Evolutionary conservation across 1,139 yeast genomes (phyloP).

Genomic region (Geotrichum aggregatum): DNA sequence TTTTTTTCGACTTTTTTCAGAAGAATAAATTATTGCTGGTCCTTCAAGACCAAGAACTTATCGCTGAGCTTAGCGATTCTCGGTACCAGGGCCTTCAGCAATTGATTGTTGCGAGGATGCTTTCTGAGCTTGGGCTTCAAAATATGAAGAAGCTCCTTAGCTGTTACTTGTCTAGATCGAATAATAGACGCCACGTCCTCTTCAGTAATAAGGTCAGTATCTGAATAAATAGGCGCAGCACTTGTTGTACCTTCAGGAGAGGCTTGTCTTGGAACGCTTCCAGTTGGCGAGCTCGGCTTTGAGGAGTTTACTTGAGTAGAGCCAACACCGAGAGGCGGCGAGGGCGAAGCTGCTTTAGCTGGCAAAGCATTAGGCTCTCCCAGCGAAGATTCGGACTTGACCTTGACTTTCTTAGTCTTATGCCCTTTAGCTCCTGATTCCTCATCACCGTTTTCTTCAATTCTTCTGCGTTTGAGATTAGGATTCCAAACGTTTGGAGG

Average conservation of each 20-base stretch:
- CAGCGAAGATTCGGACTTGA: slow-evolving; percentile 14
- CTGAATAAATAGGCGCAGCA: slow-evolving; percentile 20
- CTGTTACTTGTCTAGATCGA: slow-evolving; percentile 57
- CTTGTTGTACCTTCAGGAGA: slow-evolving; percentile 4
- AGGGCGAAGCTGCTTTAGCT: slow-evolving; percentile 25
- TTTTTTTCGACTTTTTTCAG: too few species aligned
- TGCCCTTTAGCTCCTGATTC: slow-evolving; percentile 23
- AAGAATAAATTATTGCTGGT: neutral
- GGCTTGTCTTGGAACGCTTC: slow-evolving; percentile 25
- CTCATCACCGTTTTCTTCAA: slow-evolving; percentile 26
- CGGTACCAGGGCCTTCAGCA: slow-evolving; percentile 64
- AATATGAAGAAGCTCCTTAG: slow-evolving; percentile 59
- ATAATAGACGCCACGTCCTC: slow-evolving; percentile 68
- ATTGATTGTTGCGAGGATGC: slow-evolving; percentile 64
- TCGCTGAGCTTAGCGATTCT: slow-evolving; percentile 64
- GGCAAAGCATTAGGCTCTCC: neutral
- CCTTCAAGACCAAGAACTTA: slow-evolving; percentile 53
- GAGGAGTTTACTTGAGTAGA: neutral
- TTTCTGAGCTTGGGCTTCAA: slow-evolving; percentile 61
- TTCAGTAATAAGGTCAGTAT: slow-evolving; percentile 51
- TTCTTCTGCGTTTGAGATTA: slow-evolving; percentile 47
- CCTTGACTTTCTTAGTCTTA: slow-evolving; percentile 17
- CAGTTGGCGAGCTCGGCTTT: slow-evolving; percentile 20
- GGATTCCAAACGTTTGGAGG: slow-evolving; percentile 88
- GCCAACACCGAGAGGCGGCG: slow-evolving; percentile 18